phyloP scores from a whole-genome alignment of 2,329 filamentous ascomycete species.

The Rasamsonia emersonii region DNA sequence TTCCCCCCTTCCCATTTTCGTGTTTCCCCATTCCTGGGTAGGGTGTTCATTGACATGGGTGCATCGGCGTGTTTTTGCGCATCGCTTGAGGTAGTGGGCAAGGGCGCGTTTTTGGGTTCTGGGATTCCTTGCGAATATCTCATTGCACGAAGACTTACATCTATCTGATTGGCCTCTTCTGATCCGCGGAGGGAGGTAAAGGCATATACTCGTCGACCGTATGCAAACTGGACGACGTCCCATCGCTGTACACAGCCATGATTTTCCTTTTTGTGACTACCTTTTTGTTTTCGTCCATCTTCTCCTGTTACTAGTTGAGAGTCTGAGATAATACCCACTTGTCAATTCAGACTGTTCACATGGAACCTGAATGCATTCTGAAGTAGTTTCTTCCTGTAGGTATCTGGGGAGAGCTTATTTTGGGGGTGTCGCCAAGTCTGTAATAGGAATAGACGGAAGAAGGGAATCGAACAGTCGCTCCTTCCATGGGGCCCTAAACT shows the following conservation, averaged over 20 bases:
- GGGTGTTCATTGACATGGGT: constrained; percentile 7
- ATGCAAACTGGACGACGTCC: constrained; percentile 5
- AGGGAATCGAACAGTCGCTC: no score
- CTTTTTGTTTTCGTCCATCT: constrained; percentile 4
- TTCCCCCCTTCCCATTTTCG: no score
- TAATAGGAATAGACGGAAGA: no score
- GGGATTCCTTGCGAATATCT: background rate
- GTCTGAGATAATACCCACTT: constrained; percentile 2
- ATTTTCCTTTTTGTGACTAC: constrained; percentile 5
- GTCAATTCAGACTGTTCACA: no score
- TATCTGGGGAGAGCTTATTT: no score
- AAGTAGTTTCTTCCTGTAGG: no score
- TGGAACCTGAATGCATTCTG: no score
- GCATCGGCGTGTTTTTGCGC: constrained; percentile 3
- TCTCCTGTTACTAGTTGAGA: constrained; percentile 3
- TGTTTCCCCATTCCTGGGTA: constrained; percentile 10
- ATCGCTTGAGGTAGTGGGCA: constrained; percentile 4
- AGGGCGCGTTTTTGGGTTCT: constrained; percentile 4
- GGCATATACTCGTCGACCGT: no score
- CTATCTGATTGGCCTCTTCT: background rate
- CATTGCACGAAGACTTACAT: background rate
- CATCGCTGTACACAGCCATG: constrained; percentile 11
- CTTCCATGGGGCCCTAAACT: no score
- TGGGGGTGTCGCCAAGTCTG: no score
- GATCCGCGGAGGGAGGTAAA: background rate